These are phyloP conservation scores for Coniochaeta prunicola DNA, from an alignment of 2,329 filamentous ascomycete species.

Conservation along the genomic window DNA sequence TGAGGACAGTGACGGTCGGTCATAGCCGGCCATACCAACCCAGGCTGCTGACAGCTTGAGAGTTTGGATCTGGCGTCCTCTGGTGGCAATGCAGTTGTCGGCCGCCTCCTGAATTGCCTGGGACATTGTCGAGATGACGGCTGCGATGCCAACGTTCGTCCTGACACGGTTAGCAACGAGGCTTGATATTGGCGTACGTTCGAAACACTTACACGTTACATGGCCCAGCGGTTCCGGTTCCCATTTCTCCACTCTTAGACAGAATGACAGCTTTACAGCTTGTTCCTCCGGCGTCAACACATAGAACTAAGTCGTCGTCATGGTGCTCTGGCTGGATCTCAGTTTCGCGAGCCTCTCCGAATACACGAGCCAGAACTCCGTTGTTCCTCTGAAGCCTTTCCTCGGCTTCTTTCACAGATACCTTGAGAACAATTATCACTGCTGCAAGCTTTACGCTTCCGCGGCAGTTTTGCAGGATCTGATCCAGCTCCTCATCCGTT, in stretches of 20 bases:
- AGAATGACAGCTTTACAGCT: slow-evolving; percentile 31
- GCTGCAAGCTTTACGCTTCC: slow-evolving; percentile 6
- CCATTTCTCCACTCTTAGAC: slow-evolving; percentile 14
- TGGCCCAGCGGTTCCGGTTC: slow-evolving; percentile 23
- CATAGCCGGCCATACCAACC: slow-evolving; percentile 32
- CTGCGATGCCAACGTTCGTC: slow-evolving; percentile 18
- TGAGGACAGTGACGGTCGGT: slow-evolving; percentile 21
- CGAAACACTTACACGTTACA: slow-evolving; percentile 28
- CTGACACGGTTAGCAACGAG: slow-evolving; percentile 8
- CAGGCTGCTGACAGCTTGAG: slow-evolving; percentile 22
- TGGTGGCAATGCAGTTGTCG: slow-evolving; percentile 8
- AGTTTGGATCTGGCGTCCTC: slow-evolving; percentile 4
- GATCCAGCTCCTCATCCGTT: slow-evolving; percentile 13
- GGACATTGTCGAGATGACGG: slow-evolving; percentile 17
- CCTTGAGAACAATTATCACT: background rate
- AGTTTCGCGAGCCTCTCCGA: slow-evolving; percentile 7
- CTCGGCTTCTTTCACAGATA: slow-evolving; percentile 13
- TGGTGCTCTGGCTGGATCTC: background rate
- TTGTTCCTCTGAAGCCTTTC: slow-evolving; percentile 6
- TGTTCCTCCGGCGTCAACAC: slow-evolving; percentile 33
- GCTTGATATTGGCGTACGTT: slow-evolving; percentile 8
- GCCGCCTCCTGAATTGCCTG: slow-evolving; percentile 18
- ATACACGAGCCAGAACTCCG: slow-evolving; percentile 3
- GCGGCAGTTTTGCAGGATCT: slow-evolving; percentile 7
- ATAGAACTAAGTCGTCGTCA: slow-evolving; percentile 18